phyloP scores from a whole-genome alignment of 495 filamentous ascomycete genomes.

The Podospora comata region DNA sequence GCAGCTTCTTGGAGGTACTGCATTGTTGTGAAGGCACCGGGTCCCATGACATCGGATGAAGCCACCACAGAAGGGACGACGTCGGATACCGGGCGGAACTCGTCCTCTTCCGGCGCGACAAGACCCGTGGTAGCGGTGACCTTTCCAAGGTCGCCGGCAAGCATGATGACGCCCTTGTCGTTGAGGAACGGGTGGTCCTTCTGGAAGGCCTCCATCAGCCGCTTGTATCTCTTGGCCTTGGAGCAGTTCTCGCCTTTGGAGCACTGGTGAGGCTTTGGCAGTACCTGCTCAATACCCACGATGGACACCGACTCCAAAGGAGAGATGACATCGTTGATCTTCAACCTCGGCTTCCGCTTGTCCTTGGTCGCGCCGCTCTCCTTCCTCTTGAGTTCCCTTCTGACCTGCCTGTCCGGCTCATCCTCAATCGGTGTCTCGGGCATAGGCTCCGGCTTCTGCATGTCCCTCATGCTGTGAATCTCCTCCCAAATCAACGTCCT shows the following conservation, averaged over 20 bases:
- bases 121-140: constrained; percentile 54
- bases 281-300: constrained; percentile 82
- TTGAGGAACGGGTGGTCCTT: constrained; percentile 63
- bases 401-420: constrained; percentile 43
- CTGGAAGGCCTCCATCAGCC: constrained; percentile 62
- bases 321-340: constrained; percentile 61
- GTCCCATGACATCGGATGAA: constrained; percentile 84
- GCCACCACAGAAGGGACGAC: constrained; percentile 77
- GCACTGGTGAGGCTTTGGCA: constrained; percentile 82
- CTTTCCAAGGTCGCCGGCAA: constrained; percentile 69
- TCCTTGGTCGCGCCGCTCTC: constrained; percentile 33
- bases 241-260: constrained; percentile 85
- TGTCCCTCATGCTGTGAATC: constrained; percentile 68
- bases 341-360: constrained; percentile 40
- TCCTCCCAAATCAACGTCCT: constrained; percentile 81
- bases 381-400: constrained; percentile 40
- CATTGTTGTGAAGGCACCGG: constrained; percentile 56
- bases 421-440: constrained; percentile 57
- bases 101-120: constrained; percentile 39
- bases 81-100: constrained; percentile 57
- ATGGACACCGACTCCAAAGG: constrained; percentile 85
- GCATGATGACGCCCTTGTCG: constrained; percentile 58
- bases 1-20: constrained; percentile 66
- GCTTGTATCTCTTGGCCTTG: constrained; percentile 73
- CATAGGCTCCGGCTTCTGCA: constrained; percentile 52